phyloP scores from a whole-genome alignment of 345 rosid species.

The Euclidium syriacum region DNA sequence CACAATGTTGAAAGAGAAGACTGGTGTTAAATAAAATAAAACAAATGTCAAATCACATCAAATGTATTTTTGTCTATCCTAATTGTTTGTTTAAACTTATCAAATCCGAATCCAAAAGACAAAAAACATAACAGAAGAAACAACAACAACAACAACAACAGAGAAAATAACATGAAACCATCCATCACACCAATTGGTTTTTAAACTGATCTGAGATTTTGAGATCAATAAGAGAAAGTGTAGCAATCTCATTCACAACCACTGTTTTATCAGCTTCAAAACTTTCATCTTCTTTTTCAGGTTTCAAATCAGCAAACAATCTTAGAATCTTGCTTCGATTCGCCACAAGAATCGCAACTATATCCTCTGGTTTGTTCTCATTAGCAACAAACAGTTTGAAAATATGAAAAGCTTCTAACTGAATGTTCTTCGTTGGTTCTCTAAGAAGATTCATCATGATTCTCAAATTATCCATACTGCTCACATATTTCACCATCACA shows the following conservation, averaged over 20 bases:
- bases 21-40: conserved; percentile 32
- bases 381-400: conserved; percentile 81
- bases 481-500: conserved; percentile 79
- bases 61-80: conserved; percentile 18
- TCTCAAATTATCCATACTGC: conserved; percentile 81
- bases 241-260: conserved; percentile 24
- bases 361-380: conserved; percentile 59
- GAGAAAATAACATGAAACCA: no score
- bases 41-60: neutral
- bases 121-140: neutral
- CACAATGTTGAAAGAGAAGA: conserved; percentile 63
- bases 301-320: conserved; percentile 49
- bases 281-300: conserved; percentile 31
- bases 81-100: conserved; percentile 15
- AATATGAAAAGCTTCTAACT: conserved; percentile 89
- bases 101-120: conserved; percentile 16
- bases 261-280: conserved; percentile 26
- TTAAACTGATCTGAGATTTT: neutral
- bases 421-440: conserved; percentile 92
- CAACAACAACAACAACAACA: neutral
- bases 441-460: conserved; percentile 92
- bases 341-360: conserved; percentile 51
- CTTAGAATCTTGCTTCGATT: conserved; percentile 71
- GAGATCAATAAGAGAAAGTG: conserved; percentile 13
- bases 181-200: no score